Base-by-base conservation (phyloP, 75 land plant species). In the Ceratopteris richardii region DNA sequence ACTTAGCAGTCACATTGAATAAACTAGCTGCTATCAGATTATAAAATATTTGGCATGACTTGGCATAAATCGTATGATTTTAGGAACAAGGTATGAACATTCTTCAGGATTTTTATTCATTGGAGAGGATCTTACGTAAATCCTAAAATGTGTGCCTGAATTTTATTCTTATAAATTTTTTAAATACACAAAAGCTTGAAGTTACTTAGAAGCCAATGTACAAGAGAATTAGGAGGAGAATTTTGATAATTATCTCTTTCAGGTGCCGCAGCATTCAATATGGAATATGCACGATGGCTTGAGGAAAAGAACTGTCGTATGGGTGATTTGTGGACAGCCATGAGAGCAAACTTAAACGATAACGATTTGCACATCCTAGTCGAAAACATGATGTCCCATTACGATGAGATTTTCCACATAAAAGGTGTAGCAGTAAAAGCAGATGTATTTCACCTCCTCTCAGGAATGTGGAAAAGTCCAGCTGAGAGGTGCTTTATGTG, bases 401-500 rank as follows among this genome's bases (percentile, higher is more conserved):
- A 64, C 37, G 79, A 83, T 23, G 74, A 79, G 1, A 69, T 83
- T 54, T 79, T 68, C 55, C 70, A 79, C 57, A 33, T 83, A 48
- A 83, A 83, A 61, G 60, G 70, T 33, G 66, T 76, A 58, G 74
- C 78, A 30, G 66, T 70, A 11, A 84, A 77, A 62, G 58, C 82
- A 22, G 93, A 88, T 58, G 82, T 79, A n/a, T 84, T 88, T 50
- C 93, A 84, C 47, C 67, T 88, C 20, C 63, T 83, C 30, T 79
- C 86, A 1, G 82, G 86, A 20, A 83, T 79, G 86, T 83, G 82
- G 82, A 83, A 83, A 60, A 76, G 82, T 61, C 86, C 86, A 55
- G 86, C 82, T 29, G 82, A 83, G 50, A 58, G 86, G 44, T 84
- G 88, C 69, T 88, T 88, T 80, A 58, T 88, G 80, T 88, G 93